These are phyloP conservation scores for Cryptosporidium sp. DNA, from an alignment of 169 alveolate species.

Conservation along the genomic window DNA sequence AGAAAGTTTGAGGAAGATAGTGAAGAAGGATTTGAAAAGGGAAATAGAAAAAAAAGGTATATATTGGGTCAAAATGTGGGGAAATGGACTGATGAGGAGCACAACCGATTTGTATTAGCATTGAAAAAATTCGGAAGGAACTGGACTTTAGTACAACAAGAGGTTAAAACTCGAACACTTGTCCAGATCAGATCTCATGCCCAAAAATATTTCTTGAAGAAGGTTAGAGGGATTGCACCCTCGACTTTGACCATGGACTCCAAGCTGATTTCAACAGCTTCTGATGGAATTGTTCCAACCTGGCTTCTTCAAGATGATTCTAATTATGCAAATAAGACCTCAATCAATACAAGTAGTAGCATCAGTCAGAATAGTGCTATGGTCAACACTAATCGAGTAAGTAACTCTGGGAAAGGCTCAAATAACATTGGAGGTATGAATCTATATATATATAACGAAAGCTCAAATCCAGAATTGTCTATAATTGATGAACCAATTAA, in stretches of 20 bases:
- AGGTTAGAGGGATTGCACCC: slow-evolving; percentile 69
- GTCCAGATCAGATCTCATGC: slow-evolving; percentile 87
- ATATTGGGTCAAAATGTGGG: slow-evolving; percentile 77
- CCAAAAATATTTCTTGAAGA: slow-evolving; percentile 82
- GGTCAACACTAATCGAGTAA: neutral
- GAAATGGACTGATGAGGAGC: slow-evolving; percentile 85
- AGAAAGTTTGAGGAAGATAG: slow-evolving; percentile 49
- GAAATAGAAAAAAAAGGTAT: slow-evolving; percentile 55
- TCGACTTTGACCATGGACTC: slow-evolving; percentile 62
- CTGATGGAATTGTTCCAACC: slow-evolving; percentile 73
- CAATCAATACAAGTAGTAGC: slow-evolving; percentile 19
- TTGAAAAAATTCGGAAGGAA: slow-evolving; percentile 81
- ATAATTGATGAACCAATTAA: slow-evolving; percentile 6
- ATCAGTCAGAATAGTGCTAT: slow-evolving; percentile 1
- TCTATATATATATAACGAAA: slow-evolving; percentile 2
- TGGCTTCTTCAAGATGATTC: slow-evolving; percentile 74
- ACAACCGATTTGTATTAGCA: slow-evolving; percentile 81
- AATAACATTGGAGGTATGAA: neutral
- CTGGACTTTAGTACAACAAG: slow-evolving; percentile 82
- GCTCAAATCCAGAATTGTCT: slow-evolving; percentile 8
- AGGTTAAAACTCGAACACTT: slow-evolving; percentile 81
- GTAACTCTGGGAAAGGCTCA: neutral
- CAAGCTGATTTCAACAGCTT: slow-evolving; percentile 66
- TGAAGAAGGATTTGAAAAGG: slow-evolving; percentile 59
- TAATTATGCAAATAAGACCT: slow-evolving; percentile 64